Base-by-base conservation (phyloP, 306 rosid genomes). In the Quercus parvula region DNA sequence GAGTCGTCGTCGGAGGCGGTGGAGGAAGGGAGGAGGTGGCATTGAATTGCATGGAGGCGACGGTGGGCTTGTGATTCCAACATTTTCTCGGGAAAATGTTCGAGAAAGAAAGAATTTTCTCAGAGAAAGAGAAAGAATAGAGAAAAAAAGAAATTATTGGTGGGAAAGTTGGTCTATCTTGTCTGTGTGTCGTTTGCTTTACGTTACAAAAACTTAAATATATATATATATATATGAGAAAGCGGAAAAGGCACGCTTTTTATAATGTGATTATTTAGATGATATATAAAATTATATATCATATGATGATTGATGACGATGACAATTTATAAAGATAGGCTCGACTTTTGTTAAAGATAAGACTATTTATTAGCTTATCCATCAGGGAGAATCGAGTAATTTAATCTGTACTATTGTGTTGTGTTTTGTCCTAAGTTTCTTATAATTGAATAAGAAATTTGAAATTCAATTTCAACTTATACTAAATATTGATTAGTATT, bases 31-130 rank as follows among this genome's bases (percentile, higher is more conserved):
- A 31, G 51, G 64, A 95, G 87, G 84, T 95, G 98, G 61, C 64
- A 33, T 70, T 89, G 76, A 68, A 95, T 87, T 20, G 96, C 89
- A 76, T 73, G 68, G 19, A 93, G 87, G 72, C 99, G 98, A 77
- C 97, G 97, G 38, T 84, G 91, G 20, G 94, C 85, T 73, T 87
- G 4, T 22, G 86, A 83, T 84, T 94, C 98, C 99, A 94, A 9
- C 18, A 17, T 35, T 63, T 67, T 35, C 72, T 67, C 27, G 52
- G 20, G 52, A 35, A 67, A 19, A 35, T 18, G 27, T 27, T 49
- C 54, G 0, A 11, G 54, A 46, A 2, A 10, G 17, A 49, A 0
- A 10, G 14, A 10, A 33, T 20, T 73, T 74, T 80, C 69, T 44
- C 63, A 2, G 41, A 41, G 46, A 41, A 41, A 8, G 11, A 41